phyloP scores from a whole-genome alignment of 2,329 filamentous ascomycete species.

The Ceratocystis papillata region DNA sequence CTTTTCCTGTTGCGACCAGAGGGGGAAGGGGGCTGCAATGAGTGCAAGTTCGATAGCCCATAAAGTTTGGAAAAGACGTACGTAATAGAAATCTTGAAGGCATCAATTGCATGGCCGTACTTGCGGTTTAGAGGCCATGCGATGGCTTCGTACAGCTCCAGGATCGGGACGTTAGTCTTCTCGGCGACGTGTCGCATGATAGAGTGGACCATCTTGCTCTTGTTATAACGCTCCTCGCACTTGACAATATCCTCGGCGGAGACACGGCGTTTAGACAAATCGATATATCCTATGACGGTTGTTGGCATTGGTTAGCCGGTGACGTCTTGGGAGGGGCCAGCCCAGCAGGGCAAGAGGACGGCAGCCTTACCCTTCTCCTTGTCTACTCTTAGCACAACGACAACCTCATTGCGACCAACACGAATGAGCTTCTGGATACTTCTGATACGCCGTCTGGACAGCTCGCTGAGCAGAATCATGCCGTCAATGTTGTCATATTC shows the following conservation, averaged over 20 bases:
- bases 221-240: slow-evolving; percentile 99
- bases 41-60: neutral
- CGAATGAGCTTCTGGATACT: slow-evolving; percentile 98
- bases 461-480: slow-evolving; percentile 97
- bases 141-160: slow-evolving; percentile 86
- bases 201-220: slow-evolving; percentile 98
- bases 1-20: neutral
- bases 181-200: slow-evolving; percentile 98
- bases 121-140: slow-evolving; percentile 97
- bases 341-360: neutral
- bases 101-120: slow-evolving; percentile 91
- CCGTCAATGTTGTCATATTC: slow-evolving; percentile 99
- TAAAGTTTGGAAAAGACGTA: slow-evolving; percentile 36
- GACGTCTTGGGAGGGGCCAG: slow-evolving; percentile 6
- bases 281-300: slow-evolving; percentile 60
- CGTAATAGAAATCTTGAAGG: slow-evolving; percentile 99
- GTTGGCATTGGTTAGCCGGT: neutral
- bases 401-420: slow-evolving; percentile 95
- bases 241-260: slow-evolving; percentile 96
- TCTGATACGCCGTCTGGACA: slow-evolving; percentile 94
- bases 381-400: slow-evolving; percentile 95
- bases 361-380: slow-evolving; percentile 74
- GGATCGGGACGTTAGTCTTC: slow-evolving; percentile 90
- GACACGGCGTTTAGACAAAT: slow-evolving; percentile 95
- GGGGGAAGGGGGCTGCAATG: neutral